These are phyloP conservation scores for Colletotrichum cuscutae DNA, from an alignment of 2,329 filamentous ascomycete species.

Conservation along the genomic window DNA sequence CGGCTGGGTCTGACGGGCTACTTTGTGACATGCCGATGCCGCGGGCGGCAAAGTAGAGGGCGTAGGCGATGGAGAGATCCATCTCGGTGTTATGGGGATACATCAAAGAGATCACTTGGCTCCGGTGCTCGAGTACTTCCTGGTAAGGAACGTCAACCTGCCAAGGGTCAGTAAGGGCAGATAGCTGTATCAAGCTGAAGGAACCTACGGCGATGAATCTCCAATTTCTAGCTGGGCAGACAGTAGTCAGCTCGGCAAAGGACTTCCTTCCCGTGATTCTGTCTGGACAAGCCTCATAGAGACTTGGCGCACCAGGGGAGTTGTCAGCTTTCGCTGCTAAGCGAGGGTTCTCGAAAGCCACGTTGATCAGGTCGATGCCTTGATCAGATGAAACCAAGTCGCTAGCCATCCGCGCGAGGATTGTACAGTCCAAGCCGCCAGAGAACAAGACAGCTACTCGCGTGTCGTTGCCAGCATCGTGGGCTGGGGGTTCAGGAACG, in stretches of 20 bases:
- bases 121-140: slow-evolving; percentile 76
- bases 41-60: slow-evolving; percentile 93
- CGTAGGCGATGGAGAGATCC: slow-evolving; percentile 94
- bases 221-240: slow-evolving; percentile 80
- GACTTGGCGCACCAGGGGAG: slow-evolving; percentile 43
- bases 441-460: slow-evolving; percentile 88
- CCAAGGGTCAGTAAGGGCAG: neutral
- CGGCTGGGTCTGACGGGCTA: slow-evolving; percentile 38
- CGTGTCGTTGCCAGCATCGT: slow-evolving; percentile 47
- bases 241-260: slow-evolving; percentile 75
- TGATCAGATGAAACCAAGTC: slow-evolving; percentile 77
- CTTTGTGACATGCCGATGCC: slow-evolving; percentile 67
- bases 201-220: slow-evolving; percentile 77
- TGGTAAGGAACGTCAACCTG: slow-evolving; percentile 84
- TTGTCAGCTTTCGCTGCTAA: slow-evolving; percentile 62
- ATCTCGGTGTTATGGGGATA: slow-evolving; percentile 97
- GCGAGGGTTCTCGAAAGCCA: slow-evolving; percentile 95
- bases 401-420: slow-evolving; percentile 83
- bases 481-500: slow-evolving; percentile 68
- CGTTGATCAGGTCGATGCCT: slow-evolving; percentile 88
- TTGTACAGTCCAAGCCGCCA: slow-evolving; percentile 91
- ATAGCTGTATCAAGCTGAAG: slow-evolving; percentile 12
- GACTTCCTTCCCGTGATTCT: slow-evolving; percentile 86
- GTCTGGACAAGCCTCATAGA: slow-evolving; percentile 90
- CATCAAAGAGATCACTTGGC: slow-evolving; percentile 80